phyloP scores from a whole-genome alignment of 257 asterid species.

The Rubia yunnanensis region DNA sequence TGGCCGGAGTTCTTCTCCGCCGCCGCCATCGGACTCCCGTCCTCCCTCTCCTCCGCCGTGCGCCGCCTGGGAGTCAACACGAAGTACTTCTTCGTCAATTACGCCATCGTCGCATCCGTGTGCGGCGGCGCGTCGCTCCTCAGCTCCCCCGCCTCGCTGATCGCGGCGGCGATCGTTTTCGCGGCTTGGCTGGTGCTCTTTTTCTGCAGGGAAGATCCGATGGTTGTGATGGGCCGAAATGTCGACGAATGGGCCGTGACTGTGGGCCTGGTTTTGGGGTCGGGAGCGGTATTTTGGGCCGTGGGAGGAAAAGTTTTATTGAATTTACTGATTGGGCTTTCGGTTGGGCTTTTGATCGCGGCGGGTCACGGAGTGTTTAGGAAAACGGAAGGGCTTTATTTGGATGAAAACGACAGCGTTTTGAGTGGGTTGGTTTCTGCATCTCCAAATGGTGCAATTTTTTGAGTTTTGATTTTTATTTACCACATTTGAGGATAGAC shows the following conservation, averaged over 20 bases:
- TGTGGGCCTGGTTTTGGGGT: slow-evolving; percentile 26
- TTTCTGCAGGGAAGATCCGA: slow-evolving; percentile 70
- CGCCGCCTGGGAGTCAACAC: slow-evolving; percentile 46
- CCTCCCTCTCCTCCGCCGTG: slow-evolving; percentile 43
- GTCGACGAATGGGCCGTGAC: slow-evolving; percentile 46
- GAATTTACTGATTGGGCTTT: slow-evolving; percentile 44
- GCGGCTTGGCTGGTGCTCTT: slow-evolving; percentile 52
- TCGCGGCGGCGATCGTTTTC: slow-evolving; percentile 31
- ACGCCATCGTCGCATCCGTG: slow-evolving; percentile 36
- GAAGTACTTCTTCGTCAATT: slow-evolving; percentile 52
- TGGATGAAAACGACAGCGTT: slow-evolving; percentile 63
- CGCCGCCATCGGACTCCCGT: slow-evolving; percentile 40
- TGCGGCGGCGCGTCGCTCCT: slow-evolving; percentile 51
- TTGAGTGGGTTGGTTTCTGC: slow-evolving; percentile 40
- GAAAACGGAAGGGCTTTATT: slow-evolving; percentile 54
- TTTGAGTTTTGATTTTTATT: slow-evolving; percentile 5
- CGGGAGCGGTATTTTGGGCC: slow-evolving; percentile 32
- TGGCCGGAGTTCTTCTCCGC: slow-evolving; percentile 63
- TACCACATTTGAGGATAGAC: neutral
- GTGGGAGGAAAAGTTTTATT: slow-evolving; percentile 39
- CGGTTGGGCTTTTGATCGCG: slow-evolving; percentile 36
- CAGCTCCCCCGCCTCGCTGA: slow-evolving; percentile 41
- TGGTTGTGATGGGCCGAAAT: slow-evolving; percentile 44
- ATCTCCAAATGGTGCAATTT: slow-evolving; percentile 17
- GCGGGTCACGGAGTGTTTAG: slow-evolving; percentile 52